phyloP scores from a whole-genome alignment of 1,284 basidiomycete genomes.

The Tilletiopsis washingtonensis region DNA sequence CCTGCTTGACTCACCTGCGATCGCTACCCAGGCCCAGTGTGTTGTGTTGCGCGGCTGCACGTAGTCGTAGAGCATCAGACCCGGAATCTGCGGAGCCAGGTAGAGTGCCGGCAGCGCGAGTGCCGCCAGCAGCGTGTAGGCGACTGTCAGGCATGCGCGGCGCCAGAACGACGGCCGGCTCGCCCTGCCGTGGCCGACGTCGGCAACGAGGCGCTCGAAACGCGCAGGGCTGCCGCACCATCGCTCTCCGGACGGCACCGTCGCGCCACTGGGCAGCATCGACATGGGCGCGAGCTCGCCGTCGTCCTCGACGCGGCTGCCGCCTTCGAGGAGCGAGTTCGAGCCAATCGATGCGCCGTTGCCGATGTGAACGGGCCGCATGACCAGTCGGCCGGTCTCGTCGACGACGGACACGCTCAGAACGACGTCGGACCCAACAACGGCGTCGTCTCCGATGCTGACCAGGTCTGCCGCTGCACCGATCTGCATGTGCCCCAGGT shows the following conservation, averaged over 20 bases:
- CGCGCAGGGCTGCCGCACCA: constrained; percentile 7
- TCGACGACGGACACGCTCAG: not conserved
- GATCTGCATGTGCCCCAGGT: not conserved
- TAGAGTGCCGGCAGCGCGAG: constrained; percentile 6
- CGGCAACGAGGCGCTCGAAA: not conserved
- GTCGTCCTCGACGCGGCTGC: not conserved
- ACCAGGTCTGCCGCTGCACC: constrained; percentile 2
- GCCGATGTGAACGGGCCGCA: constrained; percentile 2
- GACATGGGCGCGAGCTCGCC: constrained; percentile 1
- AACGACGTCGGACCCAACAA: not conserved
- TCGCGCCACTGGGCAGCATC: constrained; percentile 4
- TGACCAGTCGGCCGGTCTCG: constrained; percentile 7
- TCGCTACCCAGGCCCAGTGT: not conserved
- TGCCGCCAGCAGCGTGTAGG: not conserved
- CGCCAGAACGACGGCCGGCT: not conserved
- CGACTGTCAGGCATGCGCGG: not conserved
- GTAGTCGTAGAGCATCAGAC: constrained; percentile 5
- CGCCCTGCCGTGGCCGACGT: not conserved
- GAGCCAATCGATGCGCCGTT: not conserved
- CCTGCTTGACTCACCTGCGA: too few relatives aligned
- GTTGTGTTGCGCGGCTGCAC: constrained; percentile 1
- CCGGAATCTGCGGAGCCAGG: constrained; percentile 5
- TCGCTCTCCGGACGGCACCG: constrained; percentile 2
- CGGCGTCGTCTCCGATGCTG: constrained; percentile 9
- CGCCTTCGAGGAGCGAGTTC: constrained; percentile 7